Base-by-base conservation (phyloP, 2,329 filamentous ascomycete genomes). In the Cytospora schulzeri region DNA sequence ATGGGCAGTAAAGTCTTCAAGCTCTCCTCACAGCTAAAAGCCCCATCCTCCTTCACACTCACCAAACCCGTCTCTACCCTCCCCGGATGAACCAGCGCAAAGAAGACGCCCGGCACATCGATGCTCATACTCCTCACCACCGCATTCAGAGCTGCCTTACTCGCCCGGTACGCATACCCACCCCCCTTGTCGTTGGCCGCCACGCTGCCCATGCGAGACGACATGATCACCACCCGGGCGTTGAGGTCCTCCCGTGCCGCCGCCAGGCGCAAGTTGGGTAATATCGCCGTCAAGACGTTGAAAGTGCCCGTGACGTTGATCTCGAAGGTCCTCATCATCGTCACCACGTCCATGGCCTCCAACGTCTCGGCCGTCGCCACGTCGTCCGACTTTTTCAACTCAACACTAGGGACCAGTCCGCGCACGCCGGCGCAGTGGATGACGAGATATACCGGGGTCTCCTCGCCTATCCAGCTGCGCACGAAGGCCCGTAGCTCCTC, bases 121-220 rank as follows among this genome's bases (percentile, higher is more conserved):
- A 66, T 45, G 5, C 60, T 64, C 61, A 66, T 48, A 52, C 64
- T 64, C 41, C 14, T 60, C 9, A 66, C 51, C 45, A 66, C 56
- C 2, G 64, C 64, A 22, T 66, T 63, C 24, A 66, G 38, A 8
- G 64, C 64, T 24, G 56, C 64, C 64, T 66, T 66, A 56, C 60
- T 64, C 31, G 64, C 64, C 22, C 64, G 64, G 61, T 66, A 66
- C 9, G 64, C 64, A 57, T 66, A 66, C 1, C 52, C 64, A 9
- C 64, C 64, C n/a, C 64, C 61, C 5, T 28, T 51, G 5, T 26
- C 19, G 14, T 66, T 66, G 12, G 60, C 55, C 4, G 33, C 52
- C 12, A 66, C 26, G 57, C 64, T 66, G 28, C 64, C 64, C 22
- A 54, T 54, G 22, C 64, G 64, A 52, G 64, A 58, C 9, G 53